Evolutionary conservation across 2,329 filamentous ascomycete species (phyloP).

Genomic region (Penicillium sp.): DNA sequence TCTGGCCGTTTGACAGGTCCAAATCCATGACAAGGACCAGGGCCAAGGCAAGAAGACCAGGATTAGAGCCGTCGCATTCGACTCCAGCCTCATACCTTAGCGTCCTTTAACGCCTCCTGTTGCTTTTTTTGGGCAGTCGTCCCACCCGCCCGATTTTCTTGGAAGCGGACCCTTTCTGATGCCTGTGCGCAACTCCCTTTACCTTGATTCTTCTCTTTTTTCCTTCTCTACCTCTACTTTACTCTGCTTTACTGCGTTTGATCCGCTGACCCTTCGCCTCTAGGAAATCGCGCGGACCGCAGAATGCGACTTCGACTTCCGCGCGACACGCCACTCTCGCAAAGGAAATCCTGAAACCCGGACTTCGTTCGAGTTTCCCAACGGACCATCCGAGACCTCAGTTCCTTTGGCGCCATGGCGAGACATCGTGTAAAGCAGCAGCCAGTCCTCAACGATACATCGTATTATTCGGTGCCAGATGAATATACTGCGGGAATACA

Average conservation of each 20-base stretch:
- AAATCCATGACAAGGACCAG: background rate
- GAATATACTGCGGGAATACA: background rate
- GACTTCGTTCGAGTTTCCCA: background rate
- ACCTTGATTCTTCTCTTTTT: background rate
- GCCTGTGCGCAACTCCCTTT: background rate
- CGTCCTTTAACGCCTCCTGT: background rate
- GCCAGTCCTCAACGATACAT: background rate
- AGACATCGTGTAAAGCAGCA: background rate
- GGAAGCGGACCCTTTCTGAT: background rate
- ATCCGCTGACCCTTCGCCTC: conserved; percentile 4
- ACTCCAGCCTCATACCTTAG: conserved; percentile 17
- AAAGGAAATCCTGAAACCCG: background rate
- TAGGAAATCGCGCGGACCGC: background rate
- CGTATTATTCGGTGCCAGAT: background rate
- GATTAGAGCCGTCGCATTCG: conserved; percentile 8
- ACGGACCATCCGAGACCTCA: background rate
- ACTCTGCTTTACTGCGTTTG: background rate
- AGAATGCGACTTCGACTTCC: conserved; percentile 1
- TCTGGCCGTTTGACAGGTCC: background rate
- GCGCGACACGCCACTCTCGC: background rate
- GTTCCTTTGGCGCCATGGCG: background rate
- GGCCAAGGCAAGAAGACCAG: background rate
- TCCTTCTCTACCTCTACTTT: background rate
- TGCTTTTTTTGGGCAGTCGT: conserved; percentile 10
- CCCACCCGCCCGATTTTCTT: conserved; percentile 2